These are phyloP conservation scores for Choiromyces venosus DNA, from an alignment of 495 filamentous ascomycete genomes.

Conservation along the genomic window DNA sequence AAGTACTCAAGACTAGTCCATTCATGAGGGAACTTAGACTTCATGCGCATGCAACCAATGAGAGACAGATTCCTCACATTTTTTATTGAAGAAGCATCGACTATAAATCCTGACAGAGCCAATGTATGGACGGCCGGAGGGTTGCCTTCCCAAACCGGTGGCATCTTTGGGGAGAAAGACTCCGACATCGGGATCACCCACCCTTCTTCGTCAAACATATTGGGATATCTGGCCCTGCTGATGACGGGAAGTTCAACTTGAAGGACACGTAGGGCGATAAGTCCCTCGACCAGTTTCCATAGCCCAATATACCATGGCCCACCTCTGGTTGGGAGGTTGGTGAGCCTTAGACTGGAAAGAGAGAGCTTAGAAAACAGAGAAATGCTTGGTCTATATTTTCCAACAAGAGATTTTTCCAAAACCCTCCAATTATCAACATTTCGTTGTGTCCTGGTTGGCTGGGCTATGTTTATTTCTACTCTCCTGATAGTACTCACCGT, in stretches of 20 bases:
- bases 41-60: background rate
- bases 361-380: conserved; percentile 8
- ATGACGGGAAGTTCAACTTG: conserved; percentile 21
- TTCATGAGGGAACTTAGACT: background rate
- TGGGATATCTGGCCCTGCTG: conserved; percentile 11
- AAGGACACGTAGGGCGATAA: conserved; percentile 11
- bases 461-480: conserved; percentile 24
- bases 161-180: background rate
- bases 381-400: conserved; percentile 28
- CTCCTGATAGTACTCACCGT: conserved; percentile 1
- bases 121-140: conserved; percentile 11
- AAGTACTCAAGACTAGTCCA: background rate
- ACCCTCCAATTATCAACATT: background rate
- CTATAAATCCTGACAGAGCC: conserved; percentile 20
- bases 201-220: conserved; percentile 15
- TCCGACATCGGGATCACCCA: background rate
- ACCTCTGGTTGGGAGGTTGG: conserved; percentile 27
- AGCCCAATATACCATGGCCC: conserved; percentile 21
- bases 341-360: conserved; percentile 15
- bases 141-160: background rate
- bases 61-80: background rate
- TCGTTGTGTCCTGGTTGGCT: conserved; percentile 15
- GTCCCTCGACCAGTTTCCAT: conserved; percentile 15
- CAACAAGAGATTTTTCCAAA: conserved; percentile 3
- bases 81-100: conserved; percentile 9